Evolutionary conservation across 352 stramenopile species (phyloP), one percentile per base, ranked within the genome.

Genomic region (Phytophthora melonis): DNA sequence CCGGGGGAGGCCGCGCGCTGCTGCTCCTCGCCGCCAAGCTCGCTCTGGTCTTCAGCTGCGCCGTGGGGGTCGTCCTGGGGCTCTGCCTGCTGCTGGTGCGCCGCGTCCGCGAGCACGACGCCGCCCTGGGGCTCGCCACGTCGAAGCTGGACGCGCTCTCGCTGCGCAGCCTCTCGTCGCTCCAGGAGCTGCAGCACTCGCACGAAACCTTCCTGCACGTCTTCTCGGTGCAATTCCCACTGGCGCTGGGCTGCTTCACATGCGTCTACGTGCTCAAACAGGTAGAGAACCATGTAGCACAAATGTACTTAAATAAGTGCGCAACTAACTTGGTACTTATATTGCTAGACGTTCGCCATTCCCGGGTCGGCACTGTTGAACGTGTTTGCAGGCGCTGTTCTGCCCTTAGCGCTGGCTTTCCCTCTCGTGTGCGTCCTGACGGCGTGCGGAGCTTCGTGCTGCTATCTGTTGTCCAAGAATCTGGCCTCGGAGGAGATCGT

Each of bases 201-300:
- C 83, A 91, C 60, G 77, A 83, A 36, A 89, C 84, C 1, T 84
- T 92, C 19, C 59, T 81, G 36, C 83, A 87, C 65, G 73, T 92
- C 32, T 92, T 93, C 49, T 57, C 65, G 0, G 81, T 87, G 21
- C 56, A 96, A 11, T 93, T 91, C 63, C 56, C 80, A 1, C 72
- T 94, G n/a, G 84, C 87, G n/a, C 58, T 96, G 62, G 58, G 80
- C 27, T 93, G 84, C 63, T 94, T 93, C 68, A 78, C 80, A 3
- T 84, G 78, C 65, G 66, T 93, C 66, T 96, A 93, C 80, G 78
- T 93, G 50, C 83, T 96, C 54, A 96, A 96, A 75, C 89, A 94
- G 82, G 84, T 91, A 71, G 50, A 39, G 27, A 55, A 62, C 13
- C 16, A 56, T 53, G 50, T 63, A 67, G 25, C 50, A 45, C n/a